Evolutionary conservation across 2,329 filamentous ascomycete genomes (phyloP), one percentile per base, ranked within the genome.

Genomic region (Fusarium verticillioides): DNA sequence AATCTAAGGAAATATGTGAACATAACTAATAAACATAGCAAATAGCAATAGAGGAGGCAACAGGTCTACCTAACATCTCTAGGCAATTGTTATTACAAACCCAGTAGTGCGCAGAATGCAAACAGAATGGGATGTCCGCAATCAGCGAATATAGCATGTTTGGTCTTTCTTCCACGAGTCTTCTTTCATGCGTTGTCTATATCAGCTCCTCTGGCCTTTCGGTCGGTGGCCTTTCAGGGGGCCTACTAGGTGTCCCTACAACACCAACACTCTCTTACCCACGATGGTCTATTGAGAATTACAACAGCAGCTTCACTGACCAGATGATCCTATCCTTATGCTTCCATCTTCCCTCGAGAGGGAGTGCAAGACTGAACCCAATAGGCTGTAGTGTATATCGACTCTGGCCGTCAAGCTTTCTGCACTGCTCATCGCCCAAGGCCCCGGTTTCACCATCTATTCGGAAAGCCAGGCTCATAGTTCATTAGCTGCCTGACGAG

Each of bases 391-490:
- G 42, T 23, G 15, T 10, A 43, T 43, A 6, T 2, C 18, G 6
- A 18, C n/a, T 43, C n/a, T 23, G 40, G 40, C 13, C 13, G 0
- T 16, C 21, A 42, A 42, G 6, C 5, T 9, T 16, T 15, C 4
- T 10, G 40, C 1, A n/a, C 9, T 15, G 0, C 40, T 16, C 21
- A 10, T 42, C n/a, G 9, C 13, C 40, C 9, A 23, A 42, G 9
- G n/a, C 9, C 4, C 23, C 42, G 5, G 1, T 23, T 5, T 43
- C 42, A 23, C 42, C 6, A 43, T 18, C 5, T 1, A 10, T 23
- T 23, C 2, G 1, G 9, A 23, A 18, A 18, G 42, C 4, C 7
- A 5, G 16, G 7, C 16, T 12, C 7, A 10, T 9, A 0, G 1
- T 18, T 18, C 2, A 2, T 7, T n/a, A 12, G 42, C n/a, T 26